These are phyloP conservation scores for Pythium insidiosum DNA, from an alignment of 352 stramenopile genomes.

Conservation along the genomic window DNA sequence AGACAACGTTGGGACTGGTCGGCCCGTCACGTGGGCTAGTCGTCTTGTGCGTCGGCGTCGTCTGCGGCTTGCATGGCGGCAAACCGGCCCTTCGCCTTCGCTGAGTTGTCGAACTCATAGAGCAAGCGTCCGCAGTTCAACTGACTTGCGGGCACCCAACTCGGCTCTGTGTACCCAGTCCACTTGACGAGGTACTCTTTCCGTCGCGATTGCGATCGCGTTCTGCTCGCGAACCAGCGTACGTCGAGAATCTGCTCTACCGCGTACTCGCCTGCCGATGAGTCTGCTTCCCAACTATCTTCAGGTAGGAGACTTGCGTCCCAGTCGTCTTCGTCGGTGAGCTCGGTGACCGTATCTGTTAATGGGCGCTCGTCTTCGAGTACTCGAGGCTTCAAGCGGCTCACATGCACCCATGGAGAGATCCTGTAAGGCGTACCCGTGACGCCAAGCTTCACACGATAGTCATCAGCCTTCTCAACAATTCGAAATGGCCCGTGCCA, in stretches of 20 bases:
- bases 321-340: conserved; percentile 8
- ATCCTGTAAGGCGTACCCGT: conserved; percentile 1
- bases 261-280: conserved; percentile 1
- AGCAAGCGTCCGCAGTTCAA: neutral
- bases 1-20: no score
- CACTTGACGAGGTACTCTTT: conserved; percentile 4
- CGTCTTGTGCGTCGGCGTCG: no score
- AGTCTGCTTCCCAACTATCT: conserved; percentile 8
- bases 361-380: conserved; percentile 1
- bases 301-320: conserved; percentile 10
- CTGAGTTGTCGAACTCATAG: conserved; percentile 2
- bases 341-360: neutral
- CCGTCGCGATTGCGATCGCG: no score
- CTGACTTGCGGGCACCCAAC: neutral
- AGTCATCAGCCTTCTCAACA: conserved; percentile 1
- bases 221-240: no score
- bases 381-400: conserved; percentile 5
- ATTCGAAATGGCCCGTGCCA: conserved; percentile 9
- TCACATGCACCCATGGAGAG: no score
- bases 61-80: conserved; percentile 2
- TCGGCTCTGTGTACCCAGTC: neutral
- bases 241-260: conserved; percentile 8
- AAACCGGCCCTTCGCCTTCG: neutral
- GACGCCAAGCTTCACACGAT: neutral
- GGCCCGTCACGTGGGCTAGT: no score